A percentile compares a stretch with the other conserved stretches of the same genome.
Evolutionary conservation across 2,329 filamentous ascomycete species (phyloP).

Genomic region (Coniochaeta ligniaria): DNA sequence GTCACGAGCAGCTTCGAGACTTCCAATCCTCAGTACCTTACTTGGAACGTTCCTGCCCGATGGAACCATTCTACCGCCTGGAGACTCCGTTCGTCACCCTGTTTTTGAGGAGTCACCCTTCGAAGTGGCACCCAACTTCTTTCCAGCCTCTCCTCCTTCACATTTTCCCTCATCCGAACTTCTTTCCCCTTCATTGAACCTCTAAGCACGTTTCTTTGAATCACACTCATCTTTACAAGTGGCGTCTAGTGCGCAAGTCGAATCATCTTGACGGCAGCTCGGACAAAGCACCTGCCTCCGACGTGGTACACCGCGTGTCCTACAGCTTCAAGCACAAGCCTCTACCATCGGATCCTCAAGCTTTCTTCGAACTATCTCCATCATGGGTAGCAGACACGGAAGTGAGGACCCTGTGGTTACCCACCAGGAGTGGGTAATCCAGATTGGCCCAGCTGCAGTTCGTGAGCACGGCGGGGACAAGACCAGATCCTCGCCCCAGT

Average conservation of each 20-base stretch:
- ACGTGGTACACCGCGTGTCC: neutral
- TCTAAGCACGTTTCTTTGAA: too few relatives aligned
- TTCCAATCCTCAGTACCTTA: neutral
- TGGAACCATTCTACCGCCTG: neutral
- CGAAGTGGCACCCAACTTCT: neutral
- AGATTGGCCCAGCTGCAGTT: neutral
- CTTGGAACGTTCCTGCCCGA: neutral
- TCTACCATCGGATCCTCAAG: neutral
- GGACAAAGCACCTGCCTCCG: neutral
- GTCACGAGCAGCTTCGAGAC: neutral
- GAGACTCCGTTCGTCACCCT: neutral
- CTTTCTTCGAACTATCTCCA: neutral
- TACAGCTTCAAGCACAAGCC: neutral
- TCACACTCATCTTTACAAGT: neutral
- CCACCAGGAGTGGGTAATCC: neutral
- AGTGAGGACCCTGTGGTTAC: neutral
- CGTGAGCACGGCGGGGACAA: neutral
- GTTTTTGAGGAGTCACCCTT: neutral
- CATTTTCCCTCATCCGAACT: neutral
- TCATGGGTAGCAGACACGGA: neutral
- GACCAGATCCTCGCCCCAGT: neutral
- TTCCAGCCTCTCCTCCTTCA: neutral
- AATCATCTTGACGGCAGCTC: neutral
- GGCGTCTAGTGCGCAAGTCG: neutral
- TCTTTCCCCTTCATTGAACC: neutral